phyloP scores from a whole-genome alignment of 1,139 yeast species.

The Wickerhamomyces sp. region DNA sequence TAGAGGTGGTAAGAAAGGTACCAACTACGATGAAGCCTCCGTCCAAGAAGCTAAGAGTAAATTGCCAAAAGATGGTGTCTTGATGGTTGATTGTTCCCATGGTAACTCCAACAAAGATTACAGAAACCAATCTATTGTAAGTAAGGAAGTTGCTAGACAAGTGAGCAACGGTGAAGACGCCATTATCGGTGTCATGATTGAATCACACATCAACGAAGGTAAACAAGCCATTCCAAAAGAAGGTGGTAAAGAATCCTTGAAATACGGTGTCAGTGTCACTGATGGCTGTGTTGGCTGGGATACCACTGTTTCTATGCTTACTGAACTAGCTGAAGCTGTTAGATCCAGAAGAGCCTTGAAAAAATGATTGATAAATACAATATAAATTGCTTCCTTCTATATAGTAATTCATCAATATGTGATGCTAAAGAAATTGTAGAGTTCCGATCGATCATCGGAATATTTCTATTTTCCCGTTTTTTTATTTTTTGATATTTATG shows the following conservation, averaged over 20 bases:
- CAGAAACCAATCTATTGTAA: constrained; percentile 91
- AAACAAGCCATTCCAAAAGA: constrained; percentile 78
- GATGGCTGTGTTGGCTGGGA: constrained; percentile 97
- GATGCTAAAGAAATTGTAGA: no score
- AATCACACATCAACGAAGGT: constrained; percentile 89
- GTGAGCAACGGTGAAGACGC: constrained; percentile 72
- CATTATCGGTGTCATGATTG: constrained; percentile 94
- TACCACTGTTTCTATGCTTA: constrained; percentile 75
- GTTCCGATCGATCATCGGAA: neutral
- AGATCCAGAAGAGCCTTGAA: constrained; percentile 60
- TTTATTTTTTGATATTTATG: neutral
- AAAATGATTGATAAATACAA: no score
- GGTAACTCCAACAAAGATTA: constrained; percentile 94
- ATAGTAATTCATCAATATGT: no score
- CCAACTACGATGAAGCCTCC: constrained; percentile 78
- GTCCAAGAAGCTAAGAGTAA: constrained; percentile 72
- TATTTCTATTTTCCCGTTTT: neutral
- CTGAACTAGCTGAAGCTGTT: constrained; percentile 76
- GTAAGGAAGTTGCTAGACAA: constrained; percentile 75
- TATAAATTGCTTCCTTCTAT: no score
- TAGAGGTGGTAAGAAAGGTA: constrained; percentile 92
- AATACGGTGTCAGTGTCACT: constrained; percentile 95
- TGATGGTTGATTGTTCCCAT: constrained; percentile 97
- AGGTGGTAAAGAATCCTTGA: constrained; percentile 71
- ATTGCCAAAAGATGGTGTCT: constrained; percentile 43